Evolutionary conservation across 257 asterid genomes (phyloP).

Genomic region (Jacaranda mimosifolia): DNA sequence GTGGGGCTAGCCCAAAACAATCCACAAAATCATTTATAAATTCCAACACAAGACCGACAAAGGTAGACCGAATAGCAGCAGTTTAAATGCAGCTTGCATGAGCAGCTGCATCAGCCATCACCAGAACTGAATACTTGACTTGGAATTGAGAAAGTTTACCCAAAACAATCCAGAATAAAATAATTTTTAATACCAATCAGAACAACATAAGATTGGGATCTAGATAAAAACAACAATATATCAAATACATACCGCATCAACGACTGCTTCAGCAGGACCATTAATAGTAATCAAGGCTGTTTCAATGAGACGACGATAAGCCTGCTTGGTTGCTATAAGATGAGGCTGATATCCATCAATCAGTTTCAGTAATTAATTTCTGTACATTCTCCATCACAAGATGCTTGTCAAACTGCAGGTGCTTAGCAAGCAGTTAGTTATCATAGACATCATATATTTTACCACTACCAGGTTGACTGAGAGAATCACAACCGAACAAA

Average conservation of each 20-base stretch:
- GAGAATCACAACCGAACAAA: slow-evolving; percentile 30
- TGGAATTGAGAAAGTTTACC: neutral
- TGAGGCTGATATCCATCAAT: slow-evolving; percentile 94
- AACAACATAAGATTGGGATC: slow-evolving; percentile 19
- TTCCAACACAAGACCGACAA: neutral
- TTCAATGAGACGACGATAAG: slow-evolving; percentile 96
- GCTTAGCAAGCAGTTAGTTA: slow-evolving; percentile 95
- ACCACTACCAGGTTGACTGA: slow-evolving; percentile 99
- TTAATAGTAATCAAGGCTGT: slow-evolving; percentile 85
- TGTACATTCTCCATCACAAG: slow-evolving; percentile 98
- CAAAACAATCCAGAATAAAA: slow-evolving; percentile 18
- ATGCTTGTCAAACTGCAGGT: slow-evolving; percentile 95
- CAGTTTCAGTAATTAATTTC: slow-evolving; percentile 95
- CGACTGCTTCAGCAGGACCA: slow-evolving; percentile 98
- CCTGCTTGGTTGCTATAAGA: slow-evolving; percentile 98
- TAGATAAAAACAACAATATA: neutral
- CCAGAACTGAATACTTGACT: neutral
- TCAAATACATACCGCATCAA: slow-evolving; percentile 79
- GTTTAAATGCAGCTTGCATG: slow-evolving; percentile 48
- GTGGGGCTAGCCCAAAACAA: neutral
- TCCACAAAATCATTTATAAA: neutral
- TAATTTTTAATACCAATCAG: slow-evolving; percentile 8
- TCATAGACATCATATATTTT: slow-evolving; percentile 89
- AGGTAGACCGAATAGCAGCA: neutral
- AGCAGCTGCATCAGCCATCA: slow-evolving; percentile 52